Base-by-base conservation (phyloP, 306 rosid species). In the Rubus parviflorus region DNA sequence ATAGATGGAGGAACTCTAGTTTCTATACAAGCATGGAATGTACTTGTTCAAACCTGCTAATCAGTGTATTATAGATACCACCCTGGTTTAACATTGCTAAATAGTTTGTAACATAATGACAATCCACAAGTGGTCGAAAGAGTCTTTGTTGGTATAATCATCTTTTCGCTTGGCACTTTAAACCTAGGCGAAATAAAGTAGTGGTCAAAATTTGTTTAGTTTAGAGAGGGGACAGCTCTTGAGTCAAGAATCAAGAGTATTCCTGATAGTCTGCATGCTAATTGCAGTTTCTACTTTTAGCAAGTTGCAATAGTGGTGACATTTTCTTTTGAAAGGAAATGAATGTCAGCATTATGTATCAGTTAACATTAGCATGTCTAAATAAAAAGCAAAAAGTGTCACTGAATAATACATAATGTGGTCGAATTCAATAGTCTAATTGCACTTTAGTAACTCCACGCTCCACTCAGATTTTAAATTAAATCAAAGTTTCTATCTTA, bases 1-100 rank as follows among this genome's bases (percentile, higher is more conserved):
- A 20, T 49, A 53, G 17, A 70, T 49, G 75, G 46, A 70, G 49
- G 62, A 35, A 49, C 10, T 70, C 61, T 49, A 35, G 47, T 51
- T 16, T 35, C 20, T 35, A 4, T 23, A 37, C 25, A 15, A 20
- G 58, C 42, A 41, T 72, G 30, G 43, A 52, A 52, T 35, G 40
- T 35, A 35, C 41, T 71, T 9, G 47, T 35, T 51, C 62, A 37
- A 30, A 16, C 2, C 49, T 71, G 14, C 19, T 11, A 25, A 35
- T 57, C 64, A 57, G 38, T 57, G 37, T 22, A 22, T 20, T n/a
- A 3, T 56, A 14, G 20, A 8, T 19, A 53, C 22, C 58, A 52
- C 23, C 23, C 58, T 57, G 63, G 63, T 11, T 57, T 22, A 57
- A 7, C 64, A 57, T 57, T 11, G 64, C 37, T 57, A 5, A 30